Evolutionary conservation across 163 green algal genomes (phyloP), one percentile per base, ranked within the genome.

Genomic region (Scenedesmus sp.): DNA sequence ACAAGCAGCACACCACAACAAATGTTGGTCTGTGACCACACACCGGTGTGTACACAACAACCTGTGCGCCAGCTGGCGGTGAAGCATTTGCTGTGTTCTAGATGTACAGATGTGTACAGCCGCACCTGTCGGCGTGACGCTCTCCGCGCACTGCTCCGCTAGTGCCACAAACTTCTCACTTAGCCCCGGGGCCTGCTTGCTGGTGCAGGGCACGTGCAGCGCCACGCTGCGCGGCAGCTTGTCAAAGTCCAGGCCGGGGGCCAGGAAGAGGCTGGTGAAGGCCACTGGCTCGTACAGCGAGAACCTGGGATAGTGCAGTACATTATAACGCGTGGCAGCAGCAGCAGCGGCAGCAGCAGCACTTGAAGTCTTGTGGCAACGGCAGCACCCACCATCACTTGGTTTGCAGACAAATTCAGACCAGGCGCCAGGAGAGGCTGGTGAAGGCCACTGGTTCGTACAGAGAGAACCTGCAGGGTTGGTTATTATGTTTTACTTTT

Each of bases 191-290:
- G 60, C 88, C 62, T 92, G 88, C 88, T 92, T 92, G 77, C 56
- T 82, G 56, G 88, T 92, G 60, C 88, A 92, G 16, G 88, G 88
- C 57, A 92, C 88, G 34, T 92, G 88, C 77, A 92, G 60, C 18
- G 76, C 76, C 59, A 92, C 88, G 57, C 54, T 82, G 26, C 62
- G 26, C 15, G 57, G 56, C 88, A 73, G 23, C 0, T n/a, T 34
- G 2, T 84, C 3, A 15, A 92, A 87, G 56, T 92, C 74, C 88
- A 92, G 88, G 9, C 16, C 34, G 20, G 88, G 88, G 3, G 88
- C 60, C 26, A 92, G 88, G 59, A 88, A 92, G 46, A 88, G 46
- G 6, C n/a, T 67, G 8, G 52, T 86, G 79, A 92, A 92, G 70
- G 60, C 62, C 12, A 92, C 88, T n/a, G 88, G 88, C 88, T 92